phyloP scores from a whole-genome alignment of 202 grass and related monocot species.

The Elaeis oleifera region DNA sequence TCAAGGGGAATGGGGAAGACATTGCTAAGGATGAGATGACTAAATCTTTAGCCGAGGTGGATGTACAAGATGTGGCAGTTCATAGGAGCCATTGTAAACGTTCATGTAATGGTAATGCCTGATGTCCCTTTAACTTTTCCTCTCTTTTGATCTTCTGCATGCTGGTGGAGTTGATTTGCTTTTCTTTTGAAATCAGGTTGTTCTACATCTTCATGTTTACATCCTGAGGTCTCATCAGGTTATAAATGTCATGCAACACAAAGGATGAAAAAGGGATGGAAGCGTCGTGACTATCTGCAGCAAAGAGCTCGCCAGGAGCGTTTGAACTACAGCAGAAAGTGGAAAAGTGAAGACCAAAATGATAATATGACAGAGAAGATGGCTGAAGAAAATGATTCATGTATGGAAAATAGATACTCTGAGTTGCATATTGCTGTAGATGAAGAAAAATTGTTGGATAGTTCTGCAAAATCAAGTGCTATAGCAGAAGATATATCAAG shows the following conservation, averaged over 20 bases:
- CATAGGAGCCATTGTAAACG: slow-evolving; percentile 1
- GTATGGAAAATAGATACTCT: slow-evolving; percentile 28
- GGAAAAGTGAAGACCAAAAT: slow-evolving; percentile 39
- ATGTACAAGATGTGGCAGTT: not conserved
- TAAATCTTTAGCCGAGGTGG: slow-evolving; percentile 21
- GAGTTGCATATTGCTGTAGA: slow-evolving; percentile 25
- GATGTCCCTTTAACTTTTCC: not conserved
- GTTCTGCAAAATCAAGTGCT: slow-evolving; percentile 32
- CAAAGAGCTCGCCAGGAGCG: slow-evolving; percentile 81
- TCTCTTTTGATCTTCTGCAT: not conserved
- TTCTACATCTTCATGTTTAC: slow-evolving; percentile 25
- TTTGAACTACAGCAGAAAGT: slow-evolving; percentile 70
- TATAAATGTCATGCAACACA: slow-evolving; percentile 51
- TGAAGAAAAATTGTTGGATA: slow-evolving; percentile 27
- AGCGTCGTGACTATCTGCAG: slow-evolving; percentile 52
- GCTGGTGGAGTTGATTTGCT: not conserved
- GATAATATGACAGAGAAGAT: slow-evolving; percentile 85
- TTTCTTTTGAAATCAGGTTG: slow-evolving; percentile 19
- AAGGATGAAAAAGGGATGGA: slow-evolving; percentile 76
- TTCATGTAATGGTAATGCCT: slow-evolving; percentile 13
- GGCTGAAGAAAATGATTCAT: slow-evolving; percentile 48
- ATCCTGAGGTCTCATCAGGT: slow-evolving; percentile 36
- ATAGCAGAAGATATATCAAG: slow-evolving; percentile 42
- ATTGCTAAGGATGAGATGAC: slow-evolving; percentile 33
- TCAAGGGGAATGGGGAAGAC: slow-evolving; percentile 57